These are phyloP conservation scores for Phaeomoniella chlamydospora DNA, from an alignment of 2,329 filamentous ascomycete species.

Conservation along the genomic window DNA sequence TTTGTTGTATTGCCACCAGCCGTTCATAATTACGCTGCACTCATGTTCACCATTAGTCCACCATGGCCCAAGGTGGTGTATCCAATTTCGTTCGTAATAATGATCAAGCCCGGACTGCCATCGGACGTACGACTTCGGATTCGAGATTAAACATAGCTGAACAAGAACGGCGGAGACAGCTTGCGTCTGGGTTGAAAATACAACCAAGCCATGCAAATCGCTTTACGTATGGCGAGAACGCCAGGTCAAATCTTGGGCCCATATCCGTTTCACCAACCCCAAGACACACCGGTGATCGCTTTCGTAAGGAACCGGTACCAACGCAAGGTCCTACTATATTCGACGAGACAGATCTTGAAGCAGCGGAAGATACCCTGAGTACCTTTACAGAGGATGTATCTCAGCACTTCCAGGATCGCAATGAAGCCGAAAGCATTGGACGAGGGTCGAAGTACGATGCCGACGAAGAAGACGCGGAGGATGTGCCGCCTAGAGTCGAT, in stretches of 20 bases:
- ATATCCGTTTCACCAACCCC: not conserved
- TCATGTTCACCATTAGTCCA: too few species aligned
- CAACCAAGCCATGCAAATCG: too few species aligned
- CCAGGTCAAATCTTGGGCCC: too few species aligned
- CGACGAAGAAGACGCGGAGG: not conserved
- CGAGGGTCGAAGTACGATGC: not conserved
- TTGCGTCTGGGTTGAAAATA: not conserved
- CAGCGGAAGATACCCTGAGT: constrained; percentile 1
- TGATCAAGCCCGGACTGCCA: not conserved
- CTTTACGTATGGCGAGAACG: too few species aligned
- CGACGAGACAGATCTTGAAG: constrained; percentile 1
- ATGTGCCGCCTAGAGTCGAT: not conserved
- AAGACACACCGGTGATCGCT: not conserved
- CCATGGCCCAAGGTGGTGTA: not conserved
- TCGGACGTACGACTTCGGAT: not conserved
- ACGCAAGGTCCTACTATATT: not conserved
- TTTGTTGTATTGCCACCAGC: too few species aligned
- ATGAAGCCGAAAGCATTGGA: not conserved
- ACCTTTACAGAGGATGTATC: not conserved
- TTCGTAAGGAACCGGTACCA: not conserved
- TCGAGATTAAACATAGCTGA: not conserved
- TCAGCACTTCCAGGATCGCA: not conserved
- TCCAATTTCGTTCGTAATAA: not conserved
- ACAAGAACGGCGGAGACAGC: not conserved
- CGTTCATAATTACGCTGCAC: too few species aligned